phyloP scores from a whole-genome alignment of 768 basidiomycete species.

The Coprinopsis strossmayeri region DNA sequence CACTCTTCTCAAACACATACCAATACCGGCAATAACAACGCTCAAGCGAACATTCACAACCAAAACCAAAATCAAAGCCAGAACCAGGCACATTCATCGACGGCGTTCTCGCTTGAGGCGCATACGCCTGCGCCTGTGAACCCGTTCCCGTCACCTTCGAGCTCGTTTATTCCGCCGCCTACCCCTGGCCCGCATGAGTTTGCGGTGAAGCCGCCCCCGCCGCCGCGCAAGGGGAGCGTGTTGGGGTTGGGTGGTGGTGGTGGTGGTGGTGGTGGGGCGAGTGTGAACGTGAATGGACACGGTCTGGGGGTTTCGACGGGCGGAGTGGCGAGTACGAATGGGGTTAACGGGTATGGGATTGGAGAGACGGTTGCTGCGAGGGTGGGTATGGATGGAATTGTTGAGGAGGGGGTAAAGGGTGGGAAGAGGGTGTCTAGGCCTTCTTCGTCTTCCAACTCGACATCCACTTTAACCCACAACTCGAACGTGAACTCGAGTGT shows the following conservation, averaged over 20 bases:
- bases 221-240: slow-evolving; percentile 13
- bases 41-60: background rate
- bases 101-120: slow-evolving; percentile 9
- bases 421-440: background rate
- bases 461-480: background rate
- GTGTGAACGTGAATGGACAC: too few relatives aligned
- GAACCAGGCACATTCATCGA: background rate
- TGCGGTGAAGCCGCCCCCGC: slow-evolving; percentile 40
- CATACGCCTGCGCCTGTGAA: slow-evolving; percentile 33
- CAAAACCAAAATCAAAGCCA: background rate
- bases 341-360: too few relatives aligned
- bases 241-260: background rate
- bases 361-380: too few relatives aligned
- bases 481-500: too few relatives aligned
- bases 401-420: background rate
- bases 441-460: background rate
- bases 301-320: too few relatives aligned
- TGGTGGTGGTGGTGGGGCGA: background rate
- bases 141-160: slow-evolving; percentile 57
- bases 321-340: too few relatives aligned
- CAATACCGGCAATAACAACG: too few relatives aligned
- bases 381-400: background rate
- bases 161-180: slow-evolving; percentile 64
- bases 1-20: too few relatives aligned
- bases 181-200: slow-evolving; percentile 64